phyloP scores from a whole-genome alignment of 768 basidiomycete genomes.

The Calocybe indica region DNA sequence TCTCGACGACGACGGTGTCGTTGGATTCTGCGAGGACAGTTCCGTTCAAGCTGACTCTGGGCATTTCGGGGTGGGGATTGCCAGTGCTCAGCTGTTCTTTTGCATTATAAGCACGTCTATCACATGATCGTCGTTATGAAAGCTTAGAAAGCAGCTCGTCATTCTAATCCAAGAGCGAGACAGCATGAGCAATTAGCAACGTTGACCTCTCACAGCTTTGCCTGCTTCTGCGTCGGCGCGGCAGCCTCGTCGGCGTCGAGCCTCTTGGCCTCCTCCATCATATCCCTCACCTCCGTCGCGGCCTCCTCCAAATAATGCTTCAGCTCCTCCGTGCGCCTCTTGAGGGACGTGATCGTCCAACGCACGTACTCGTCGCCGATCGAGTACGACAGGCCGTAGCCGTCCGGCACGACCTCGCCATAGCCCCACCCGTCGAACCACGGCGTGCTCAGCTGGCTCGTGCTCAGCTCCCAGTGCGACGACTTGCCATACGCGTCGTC shows the following conservation, averaged over 20 bases:
- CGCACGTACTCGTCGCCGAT: conserved; percentile 81
- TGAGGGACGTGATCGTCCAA: conserved; percentile 85
- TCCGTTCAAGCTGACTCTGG: conserved; percentile 45
- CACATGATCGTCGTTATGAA: no score
- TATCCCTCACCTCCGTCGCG: conserved; percentile 66
- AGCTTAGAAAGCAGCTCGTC: no score
- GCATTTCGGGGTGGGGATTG: conserved; percentile 23
- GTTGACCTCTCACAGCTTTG: conserved; percentile 8
- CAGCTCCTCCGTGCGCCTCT: conserved; percentile 45
- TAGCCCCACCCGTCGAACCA: conserved; percentile 97
- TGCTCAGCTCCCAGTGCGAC: conserved; percentile 90
- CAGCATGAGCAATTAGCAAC: not conserved
- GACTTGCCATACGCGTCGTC: conserved; percentile 67
- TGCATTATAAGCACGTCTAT: no score
- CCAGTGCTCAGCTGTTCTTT: no score
- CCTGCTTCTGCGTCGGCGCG: conserved; percentile 27
- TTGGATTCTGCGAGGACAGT: conserved; percentile 52
- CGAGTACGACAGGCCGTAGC: conserved; percentile 87
- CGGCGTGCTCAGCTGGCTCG: conserved; percentile 75
- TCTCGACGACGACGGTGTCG: conserved; percentile 53
- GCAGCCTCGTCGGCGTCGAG: conserved; percentile 36
- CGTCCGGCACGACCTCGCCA: conserved; percentile 91
- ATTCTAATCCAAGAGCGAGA: no score
- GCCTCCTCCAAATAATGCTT: conserved; percentile 75
- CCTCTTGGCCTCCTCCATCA: conserved; percentile 49